A percentile compares a stretch with the other conserved stretches of the same genome.
phyloP scores from a whole-genome alignment of 768 basidiomycete species.

The Gyrodon lividus region DNA sequence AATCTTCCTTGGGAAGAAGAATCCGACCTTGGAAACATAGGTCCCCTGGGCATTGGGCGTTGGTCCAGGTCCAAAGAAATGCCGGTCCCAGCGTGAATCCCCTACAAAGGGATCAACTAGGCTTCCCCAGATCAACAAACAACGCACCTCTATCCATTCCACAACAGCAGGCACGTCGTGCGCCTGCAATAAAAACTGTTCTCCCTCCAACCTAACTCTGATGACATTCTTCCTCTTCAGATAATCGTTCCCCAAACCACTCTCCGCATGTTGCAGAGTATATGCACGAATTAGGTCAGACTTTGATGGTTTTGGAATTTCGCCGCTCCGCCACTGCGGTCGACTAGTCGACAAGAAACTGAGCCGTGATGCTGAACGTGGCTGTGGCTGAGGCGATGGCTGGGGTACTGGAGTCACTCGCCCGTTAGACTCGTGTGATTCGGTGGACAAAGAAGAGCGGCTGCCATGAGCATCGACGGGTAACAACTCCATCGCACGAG shows the following conservation, averaged over 20 bases:
- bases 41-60: constrained; percentile 88
- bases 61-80: constrained; percentile 91
- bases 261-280: constrained; percentile 87
- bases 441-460: constrained; percentile 17
- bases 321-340: constrained; percentile 17
- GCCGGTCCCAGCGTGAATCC: constrained; percentile 88
- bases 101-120: constrained; percentile 41
- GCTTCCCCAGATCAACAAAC: constrained; percentile 1
- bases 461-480: constrained; percentile 23
- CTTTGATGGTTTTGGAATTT: constrained; percentile 42
- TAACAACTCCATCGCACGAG: constrained; percentile 21
- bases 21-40: constrained; percentile 72
- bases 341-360: constrained; percentile 23
- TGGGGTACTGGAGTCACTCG: constrained; percentile 14
- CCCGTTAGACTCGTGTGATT: constrained; percentile 13
- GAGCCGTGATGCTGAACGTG: constrained; percentile 21
- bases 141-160: constrained; percentile 89
- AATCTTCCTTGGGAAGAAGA: not conserved
- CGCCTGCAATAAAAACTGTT: constrained; percentile 95
- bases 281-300: constrained; percentile 67
- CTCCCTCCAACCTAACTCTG: constrained; percentile 86
- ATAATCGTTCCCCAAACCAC: constrained; percentile 94
- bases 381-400: constrained; percentile 13
- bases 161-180: constrained; percentile 82
- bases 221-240: constrained; percentile 92